These are phyloP conservation scores for Kodamaea lidongshanica DNA, from an alignment of 805 yeast genomes.

Conservation along the genomic window DNA sequence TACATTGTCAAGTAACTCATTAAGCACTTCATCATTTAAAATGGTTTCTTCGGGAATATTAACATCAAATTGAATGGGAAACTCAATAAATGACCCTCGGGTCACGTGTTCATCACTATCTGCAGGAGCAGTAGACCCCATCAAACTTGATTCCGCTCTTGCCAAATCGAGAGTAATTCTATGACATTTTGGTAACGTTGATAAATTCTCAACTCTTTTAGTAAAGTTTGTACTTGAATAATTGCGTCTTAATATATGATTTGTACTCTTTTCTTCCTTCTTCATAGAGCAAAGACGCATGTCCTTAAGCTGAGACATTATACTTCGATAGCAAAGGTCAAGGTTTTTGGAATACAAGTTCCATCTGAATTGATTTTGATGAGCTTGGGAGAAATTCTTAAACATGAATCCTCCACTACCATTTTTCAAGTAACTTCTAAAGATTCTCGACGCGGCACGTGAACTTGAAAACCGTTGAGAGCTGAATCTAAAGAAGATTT, in stretches of 20 bases:
- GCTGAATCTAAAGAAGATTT: constrained; percentile 11
- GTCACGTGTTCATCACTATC: constrained; percentile 8
- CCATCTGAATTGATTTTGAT: constrained; percentile 15
- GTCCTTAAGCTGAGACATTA: constrained; percentile 11
- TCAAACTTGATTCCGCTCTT: constrained; percentile 15
- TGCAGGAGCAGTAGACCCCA: constrained; percentile 15
- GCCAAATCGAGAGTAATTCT: constrained; percentile 16
- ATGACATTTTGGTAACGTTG: constrained; percentile 22
- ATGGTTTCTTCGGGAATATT: constrained; percentile 29
- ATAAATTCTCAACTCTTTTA: constrained; percentile 24
- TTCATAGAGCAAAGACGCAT: constrained; percentile 1
- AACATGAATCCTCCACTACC: constrained; percentile 15
- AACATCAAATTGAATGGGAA: constrained; percentile 24
- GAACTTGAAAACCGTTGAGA: constrained; percentile 8
- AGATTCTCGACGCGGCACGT: constrained; percentile 1
- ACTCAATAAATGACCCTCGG: constrained; percentile 30
- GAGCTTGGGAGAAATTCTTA: constrained; percentile 19
- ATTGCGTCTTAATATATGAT: constrained; percentile 2
- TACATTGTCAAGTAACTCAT: constrained; percentile 59
- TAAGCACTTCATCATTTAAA: constrained; percentile 25
- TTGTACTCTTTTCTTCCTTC: constrained; percentile 1
- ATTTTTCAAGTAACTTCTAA: constrained; percentile 5
- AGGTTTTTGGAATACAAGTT: constrained; percentile 17
- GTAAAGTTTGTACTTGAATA: constrained; percentile 5
- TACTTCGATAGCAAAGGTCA: constrained; percentile 15